These are phyloP conservation scores for Triangularia verruculosa DNA, from an alignment of 2,329 filamentous ascomycete species.

Conservation along the genomic window DNA sequence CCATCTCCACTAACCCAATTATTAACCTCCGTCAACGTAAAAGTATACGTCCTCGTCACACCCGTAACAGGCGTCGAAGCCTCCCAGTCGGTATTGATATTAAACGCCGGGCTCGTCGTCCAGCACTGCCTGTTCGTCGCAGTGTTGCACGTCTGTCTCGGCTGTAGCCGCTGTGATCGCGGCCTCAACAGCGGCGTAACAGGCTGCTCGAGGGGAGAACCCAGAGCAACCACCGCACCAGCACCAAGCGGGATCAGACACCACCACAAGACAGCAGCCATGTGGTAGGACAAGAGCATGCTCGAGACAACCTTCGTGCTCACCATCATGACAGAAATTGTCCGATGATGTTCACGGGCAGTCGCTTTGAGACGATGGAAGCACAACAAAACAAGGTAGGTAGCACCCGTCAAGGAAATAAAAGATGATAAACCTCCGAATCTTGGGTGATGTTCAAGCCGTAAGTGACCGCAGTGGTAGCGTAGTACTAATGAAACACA, in stretches of 20 bases:
- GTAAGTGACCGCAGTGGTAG: not conserved
- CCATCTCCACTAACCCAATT: conserved; percentile 26
- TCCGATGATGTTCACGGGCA: not conserved
- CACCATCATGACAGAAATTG: not conserved
- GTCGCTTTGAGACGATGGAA: not conserved
- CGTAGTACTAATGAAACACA: not conserved
- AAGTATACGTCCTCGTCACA: conserved; percentile 24
- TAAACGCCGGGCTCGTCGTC: conserved; percentile 23
- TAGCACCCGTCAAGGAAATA: not conserved
- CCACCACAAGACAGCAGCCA: not conserved
- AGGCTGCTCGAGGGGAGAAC: not conserved
- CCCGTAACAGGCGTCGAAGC: conserved; percentile 22
- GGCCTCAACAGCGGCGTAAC: not conserved
- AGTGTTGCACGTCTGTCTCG: conserved; percentile 26
- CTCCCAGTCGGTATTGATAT: conserved; percentile 28
- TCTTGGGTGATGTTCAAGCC: not conserved
- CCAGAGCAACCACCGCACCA: not conserved
- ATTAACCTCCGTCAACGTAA: conserved; percentile 25
- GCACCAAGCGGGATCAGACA: not conserved
- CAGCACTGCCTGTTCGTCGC: conserved; percentile 27
- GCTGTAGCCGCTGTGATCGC: conserved; percentile 4
- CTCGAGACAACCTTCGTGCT: not conserved
- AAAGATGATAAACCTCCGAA: not conserved
- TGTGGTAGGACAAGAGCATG: not conserved
- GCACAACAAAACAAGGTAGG: not conserved